Evolutionary conservation across 2,329 filamentous ascomycete species (phyloP).

Genomic region (Paraconiothyrium brasiliense): DNA sequence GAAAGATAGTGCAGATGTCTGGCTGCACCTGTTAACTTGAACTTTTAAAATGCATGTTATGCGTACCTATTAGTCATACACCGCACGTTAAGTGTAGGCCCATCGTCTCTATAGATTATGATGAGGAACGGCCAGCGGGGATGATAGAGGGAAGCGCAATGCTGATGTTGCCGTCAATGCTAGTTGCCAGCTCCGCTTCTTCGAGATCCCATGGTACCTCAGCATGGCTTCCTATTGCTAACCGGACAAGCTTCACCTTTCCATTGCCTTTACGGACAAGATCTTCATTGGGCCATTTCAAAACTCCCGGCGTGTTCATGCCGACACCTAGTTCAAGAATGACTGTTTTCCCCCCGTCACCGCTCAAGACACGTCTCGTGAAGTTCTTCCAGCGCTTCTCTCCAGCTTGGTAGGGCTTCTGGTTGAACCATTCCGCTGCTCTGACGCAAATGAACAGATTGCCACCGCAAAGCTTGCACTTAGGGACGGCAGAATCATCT

Average conservation of each 20-base stretch:
- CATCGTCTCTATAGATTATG: too few relatives aligned
- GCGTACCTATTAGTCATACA: background rate
- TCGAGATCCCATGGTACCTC: constrained; percentile 28
- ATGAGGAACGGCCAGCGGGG: background rate
- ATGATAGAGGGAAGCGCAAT: constrained; percentile 16
- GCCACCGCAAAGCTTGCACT: constrained; percentile 35
- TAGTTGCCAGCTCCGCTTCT: constrained; percentile 24
- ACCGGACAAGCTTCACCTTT: constrained; percentile 28
- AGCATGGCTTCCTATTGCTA: constrained; percentile 25
- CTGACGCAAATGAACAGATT: constrained; percentile 41
- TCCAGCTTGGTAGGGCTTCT: constrained; percentile 30
- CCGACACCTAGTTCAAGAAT: constrained; percentile 34
- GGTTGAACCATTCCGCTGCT: constrained; percentile 40
- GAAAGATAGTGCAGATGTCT: too few relatives aligned
- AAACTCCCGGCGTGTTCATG: constrained; percentile 35
- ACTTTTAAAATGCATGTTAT: background rate
- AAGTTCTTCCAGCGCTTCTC: constrained; percentile 35
- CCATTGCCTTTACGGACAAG: constrained; percentile 26
- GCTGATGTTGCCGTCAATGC: constrained; percentile 29
- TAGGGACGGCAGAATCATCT: constrained; percentile 31
- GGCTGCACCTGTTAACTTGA: too few relatives aligned
- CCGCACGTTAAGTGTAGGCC: background rate
- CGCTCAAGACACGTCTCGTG: constrained; percentile 8
- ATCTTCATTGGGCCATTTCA: constrained; percentile 36
- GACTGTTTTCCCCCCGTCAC: constrained; percentile 26